Evolutionary conservation across 1,284 basidiomycete species (phyloP).

Genomic region (Tilletia caries): DNA sequence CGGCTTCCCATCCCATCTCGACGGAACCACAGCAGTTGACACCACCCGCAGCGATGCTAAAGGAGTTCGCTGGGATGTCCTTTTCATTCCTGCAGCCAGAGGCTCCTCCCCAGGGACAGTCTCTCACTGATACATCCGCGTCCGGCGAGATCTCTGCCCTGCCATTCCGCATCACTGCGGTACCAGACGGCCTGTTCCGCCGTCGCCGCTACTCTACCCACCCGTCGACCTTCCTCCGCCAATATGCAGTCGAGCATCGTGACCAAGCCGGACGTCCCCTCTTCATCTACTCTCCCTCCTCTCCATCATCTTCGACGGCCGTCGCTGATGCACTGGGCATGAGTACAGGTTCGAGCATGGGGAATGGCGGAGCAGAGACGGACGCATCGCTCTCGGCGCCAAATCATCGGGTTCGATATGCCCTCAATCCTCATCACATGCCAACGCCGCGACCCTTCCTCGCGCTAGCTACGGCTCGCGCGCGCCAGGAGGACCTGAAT

Average conservation of each 20-base stretch:
- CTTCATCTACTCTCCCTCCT: neutral
- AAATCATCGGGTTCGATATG: neutral
- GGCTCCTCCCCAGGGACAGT: neutral
- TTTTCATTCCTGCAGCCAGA: neutral
- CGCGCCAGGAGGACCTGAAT: neutral
- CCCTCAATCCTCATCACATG: neutral
- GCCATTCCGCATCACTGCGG: neutral
- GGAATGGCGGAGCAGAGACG: too few species aligned
- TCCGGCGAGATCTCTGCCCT: neutral
- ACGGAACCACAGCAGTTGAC: neutral
- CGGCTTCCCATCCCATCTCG: neutral
- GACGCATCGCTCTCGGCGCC: too few species aligned
- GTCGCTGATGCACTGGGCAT: too few species aligned
- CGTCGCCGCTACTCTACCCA: too few species aligned
- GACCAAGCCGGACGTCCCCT: neutral
- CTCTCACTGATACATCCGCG: neutral
- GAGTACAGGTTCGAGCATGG: too few species aligned
- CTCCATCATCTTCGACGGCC: neutral
- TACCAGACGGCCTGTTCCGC: neutral
- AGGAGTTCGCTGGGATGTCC: neutral
- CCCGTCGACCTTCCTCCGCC: neutral
- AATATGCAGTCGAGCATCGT: neutral
- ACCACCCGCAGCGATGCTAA: neutral
- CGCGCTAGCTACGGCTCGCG: neutral
- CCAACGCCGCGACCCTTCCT: neutral